Conservation (phyloP, 768 basidiomycete species). For the Suillus subaureus region DNA sequence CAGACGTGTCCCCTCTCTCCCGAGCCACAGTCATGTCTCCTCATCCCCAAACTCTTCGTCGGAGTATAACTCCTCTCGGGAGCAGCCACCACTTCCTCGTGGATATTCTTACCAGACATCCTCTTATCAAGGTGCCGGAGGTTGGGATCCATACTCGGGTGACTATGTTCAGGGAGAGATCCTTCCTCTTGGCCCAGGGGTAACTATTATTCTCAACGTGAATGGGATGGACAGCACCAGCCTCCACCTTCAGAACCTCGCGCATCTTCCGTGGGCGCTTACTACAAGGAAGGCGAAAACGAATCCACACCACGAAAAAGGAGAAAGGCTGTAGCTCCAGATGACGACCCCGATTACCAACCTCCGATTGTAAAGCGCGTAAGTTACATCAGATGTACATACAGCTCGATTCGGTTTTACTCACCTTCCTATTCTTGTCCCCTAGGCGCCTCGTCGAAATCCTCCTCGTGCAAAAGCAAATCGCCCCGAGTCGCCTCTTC, state of each 20-base stretch:
- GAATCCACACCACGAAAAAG: slow-evolving; percentile 49
- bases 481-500: slow-evolving; percentile 31
- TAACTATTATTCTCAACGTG: slow-evolving; percentile 37
- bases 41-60: slow-evolving; percentile 27
- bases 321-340: slow-evolving; percentile 41
- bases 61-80: slow-evolving; percentile 29
- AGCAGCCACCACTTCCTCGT: slow-evolving; percentile 36
- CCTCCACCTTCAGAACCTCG: slow-evolving; percentile 22
- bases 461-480: slow-evolving; percentile 40
- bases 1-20: slow-evolving; percentile 27
- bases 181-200: slow-evolving; percentile 40
- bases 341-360: slow-evolving; percentile 58
- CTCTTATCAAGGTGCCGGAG: slow-evolving; percentile 40
- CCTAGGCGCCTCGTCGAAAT: slow-evolving; percentile 45
- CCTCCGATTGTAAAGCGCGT: slow-evolving; percentile 55
- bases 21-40: slow-evolving; percentile 19
- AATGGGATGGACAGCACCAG: slow-evolving; percentile 15
- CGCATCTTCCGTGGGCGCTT: slow-evolving; percentile 23
- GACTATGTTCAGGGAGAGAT: slow-evolving; percentile 41
- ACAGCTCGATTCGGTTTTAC: slow-evolving; percentile 6
- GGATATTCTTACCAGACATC: slow-evolving; percentile 40
- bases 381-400: slow-evolving; percentile 32
- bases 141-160: slow-evolving; percentile 41
- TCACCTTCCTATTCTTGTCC: slow-evolving; percentile 10
- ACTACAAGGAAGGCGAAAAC: slow-evolving; percentile 34